These are phyloP conservation scores for Penicillium sp. DNA, from an alignment of 2,329 filamentous ascomycete species.

Conservation along the genomic window DNA sequence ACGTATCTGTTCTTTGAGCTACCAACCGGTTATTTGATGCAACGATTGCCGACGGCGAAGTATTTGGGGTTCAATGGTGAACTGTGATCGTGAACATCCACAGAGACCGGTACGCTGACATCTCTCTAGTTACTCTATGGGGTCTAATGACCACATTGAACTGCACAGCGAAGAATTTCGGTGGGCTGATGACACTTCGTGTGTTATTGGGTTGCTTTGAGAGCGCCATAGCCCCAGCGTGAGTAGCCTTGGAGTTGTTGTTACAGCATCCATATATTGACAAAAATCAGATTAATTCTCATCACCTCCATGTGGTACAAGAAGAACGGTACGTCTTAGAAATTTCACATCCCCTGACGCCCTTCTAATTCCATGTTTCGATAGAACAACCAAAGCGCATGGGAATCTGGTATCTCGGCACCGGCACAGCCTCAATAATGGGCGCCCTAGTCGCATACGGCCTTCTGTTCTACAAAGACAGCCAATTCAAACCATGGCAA, in stretches of 20 bases:
- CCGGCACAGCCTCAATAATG: conserved; percentile 54
- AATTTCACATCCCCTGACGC: background rate
- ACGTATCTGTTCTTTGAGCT: conserved; percentile 58
- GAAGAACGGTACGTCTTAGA: conserved; percentile 28
- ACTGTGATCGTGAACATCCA: background rate
- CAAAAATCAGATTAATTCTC: conserved; percentile 45
- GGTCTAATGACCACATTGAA: conserved; percentile 50
- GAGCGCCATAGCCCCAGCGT: conserved; percentile 52
- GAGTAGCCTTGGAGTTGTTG: background rate
- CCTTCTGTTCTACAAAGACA: conserved; percentile 50
- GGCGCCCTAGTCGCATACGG: conserved; percentile 56
- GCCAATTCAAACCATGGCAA: conserved; percentile 46
- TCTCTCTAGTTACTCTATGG: conserved; percentile 39
- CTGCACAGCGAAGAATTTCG: conserved; percentile 52
- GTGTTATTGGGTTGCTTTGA: conserved; percentile 56
- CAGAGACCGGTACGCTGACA: conserved; percentile 25
- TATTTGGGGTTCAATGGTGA: conserved; percentile 48
- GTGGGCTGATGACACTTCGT: conserved; percentile 49
- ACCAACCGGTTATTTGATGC: conserved; percentile 57
- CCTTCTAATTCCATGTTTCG: background rate
- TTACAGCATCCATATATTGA: background rate
- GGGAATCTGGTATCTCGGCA: conserved; percentile 62
- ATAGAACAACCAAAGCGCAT: conserved; percentile 58
- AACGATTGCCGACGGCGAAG: conserved; percentile 54
- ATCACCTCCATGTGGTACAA: conserved; percentile 58